These are phyloP conservation scores for Pyricularia sp. DNA, from an alignment of 2,329 filamentous ascomycete genomes.

Conservation along the genomic window DNA sequence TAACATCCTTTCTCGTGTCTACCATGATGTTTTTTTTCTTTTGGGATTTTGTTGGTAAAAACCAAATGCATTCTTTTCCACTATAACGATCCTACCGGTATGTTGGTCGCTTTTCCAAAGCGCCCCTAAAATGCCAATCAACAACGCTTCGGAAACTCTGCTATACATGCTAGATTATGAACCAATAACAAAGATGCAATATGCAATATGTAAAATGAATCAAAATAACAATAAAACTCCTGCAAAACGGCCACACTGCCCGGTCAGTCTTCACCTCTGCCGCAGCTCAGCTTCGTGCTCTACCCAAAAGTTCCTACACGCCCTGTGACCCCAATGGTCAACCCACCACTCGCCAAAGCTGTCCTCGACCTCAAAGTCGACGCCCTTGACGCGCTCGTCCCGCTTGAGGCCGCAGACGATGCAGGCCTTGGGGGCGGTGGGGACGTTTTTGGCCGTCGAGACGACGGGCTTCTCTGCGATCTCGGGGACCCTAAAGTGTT, in stretches of 20 bases:
- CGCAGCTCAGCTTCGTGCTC: constrained; percentile 62
- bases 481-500: constrained; percentile 53
- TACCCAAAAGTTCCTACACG: constrained; percentile 80
- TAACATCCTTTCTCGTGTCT: neutral
- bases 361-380: constrained; percentile 73
- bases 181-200: constrained; percentile 1
- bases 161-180: too few relatives aligned
- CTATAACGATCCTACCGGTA: neutral
- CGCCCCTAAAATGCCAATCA: constrained; percentile 5
- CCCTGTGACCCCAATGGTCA: constrained; percentile 75
- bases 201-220: constrained; percentile 8
- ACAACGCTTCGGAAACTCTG: too few relatives aligned
- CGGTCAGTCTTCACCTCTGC: constrained; percentile 10
- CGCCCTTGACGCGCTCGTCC: constrained; percentile 70
- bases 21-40: neutral
- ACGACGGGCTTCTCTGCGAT: constrained; percentile 61
- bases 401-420: constrained; percentile 80
- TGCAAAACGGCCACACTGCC: too few relatives aligned
- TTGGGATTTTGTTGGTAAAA: neutral
- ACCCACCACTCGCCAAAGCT: constrained; percentile 97
- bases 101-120: neutral
- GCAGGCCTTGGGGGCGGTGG: constrained; percentile 67
- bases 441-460: constrained; percentile 60
- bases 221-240: neutral
- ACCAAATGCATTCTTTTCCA: neutral